Percentiles rank a stretch among this genome's conserved stretches.
phyloP scores from a whole-genome alignment of 164 flowering plant species.

The Magnolia kwangsiensis region DNA sequence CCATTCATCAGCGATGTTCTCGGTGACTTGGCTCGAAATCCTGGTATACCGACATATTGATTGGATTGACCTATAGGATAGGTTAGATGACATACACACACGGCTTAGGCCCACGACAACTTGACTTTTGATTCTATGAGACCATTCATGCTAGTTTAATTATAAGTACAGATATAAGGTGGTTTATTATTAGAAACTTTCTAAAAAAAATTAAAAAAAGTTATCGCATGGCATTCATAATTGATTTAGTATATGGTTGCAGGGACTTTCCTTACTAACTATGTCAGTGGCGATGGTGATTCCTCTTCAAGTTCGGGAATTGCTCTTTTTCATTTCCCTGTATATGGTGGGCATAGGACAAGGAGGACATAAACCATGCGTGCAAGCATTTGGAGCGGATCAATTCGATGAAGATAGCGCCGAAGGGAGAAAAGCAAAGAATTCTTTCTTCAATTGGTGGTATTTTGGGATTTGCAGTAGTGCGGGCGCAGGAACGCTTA shows the following conservation, averaged over 20 bases:
- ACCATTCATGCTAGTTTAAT: no score
- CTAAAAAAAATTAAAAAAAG: no score
- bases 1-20: no score
- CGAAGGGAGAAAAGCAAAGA: conserved; percentile 3
- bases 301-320: conserved; percentile 15
- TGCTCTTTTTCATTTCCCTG: conserved; percentile 23
- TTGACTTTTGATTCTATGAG: no score
- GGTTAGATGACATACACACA: no score
- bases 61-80: no score
- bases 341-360: conserved; percentile 18
- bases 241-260: not conserved
- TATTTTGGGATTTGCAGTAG: conserved; percentile 11
- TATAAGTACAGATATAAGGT: no score
- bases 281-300: not conserved
- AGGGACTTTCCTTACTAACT: not conserved
- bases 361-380: conserved; percentile 22
- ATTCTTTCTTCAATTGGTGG: conserved; percentile 14
- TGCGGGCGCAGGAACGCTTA: not conserved
- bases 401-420: conserved; percentile 10
- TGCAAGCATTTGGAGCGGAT: conserved; percentile 23
- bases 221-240: no score
- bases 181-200: no score
- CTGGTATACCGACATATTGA: no score
- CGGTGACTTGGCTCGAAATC: no score
- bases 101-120: no score